These are phyloP conservation scores for Candida broadrunensis DNA, from an alignment of 805 yeast species.

Conservation along the genomic window DNA sequence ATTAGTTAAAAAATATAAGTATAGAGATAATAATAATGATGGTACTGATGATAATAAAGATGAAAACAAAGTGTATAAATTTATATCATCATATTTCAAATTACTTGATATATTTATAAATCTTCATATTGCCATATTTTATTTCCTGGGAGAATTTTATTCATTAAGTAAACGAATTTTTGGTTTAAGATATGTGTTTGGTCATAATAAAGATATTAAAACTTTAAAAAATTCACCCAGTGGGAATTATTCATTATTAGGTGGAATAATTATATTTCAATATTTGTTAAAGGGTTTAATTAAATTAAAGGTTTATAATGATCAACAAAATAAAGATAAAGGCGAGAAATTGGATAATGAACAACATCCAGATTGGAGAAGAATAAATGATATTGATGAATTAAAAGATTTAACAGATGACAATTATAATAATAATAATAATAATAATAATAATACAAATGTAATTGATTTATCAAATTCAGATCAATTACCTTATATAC, in stretches of 20 bases:
- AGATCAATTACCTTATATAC: constrained; percentile 59
- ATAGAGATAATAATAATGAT: constrained; percentile 12
- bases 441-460: constrained; percentile 11
- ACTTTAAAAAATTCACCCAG: constrained; percentile 33
- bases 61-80: constrained; percentile 4
- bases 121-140: constrained; percentile 76
- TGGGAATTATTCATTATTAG: constrained; percentile 77
- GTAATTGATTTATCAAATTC: constrained; percentile 57
- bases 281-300: constrained; percentile 42
- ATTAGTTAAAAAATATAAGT: constrained; percentile 19
- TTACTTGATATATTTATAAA: constrained; percentile 56
- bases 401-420: constrained; percentile 6
- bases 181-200: constrained; percentile 77
- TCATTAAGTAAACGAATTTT: constrained; percentile 70
- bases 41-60: constrained; percentile 7
- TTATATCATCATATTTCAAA: constrained; percentile 40
- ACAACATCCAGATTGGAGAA: neutral
- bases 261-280: constrained; percentile 57
- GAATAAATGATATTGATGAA: constrained; percentile 6
- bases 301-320: constrained; percentile 24
- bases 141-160: constrained; percentile 80
- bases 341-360: constrained; percentile 10
- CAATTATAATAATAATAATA: too few species aligned
- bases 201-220: constrained; percentile 51
- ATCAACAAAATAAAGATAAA: constrained; percentile 11